Evolutionary conservation across 2,329 filamentous ascomycete genomes (phyloP).

Genomic region (Exophiala oligosperma): DNA sequence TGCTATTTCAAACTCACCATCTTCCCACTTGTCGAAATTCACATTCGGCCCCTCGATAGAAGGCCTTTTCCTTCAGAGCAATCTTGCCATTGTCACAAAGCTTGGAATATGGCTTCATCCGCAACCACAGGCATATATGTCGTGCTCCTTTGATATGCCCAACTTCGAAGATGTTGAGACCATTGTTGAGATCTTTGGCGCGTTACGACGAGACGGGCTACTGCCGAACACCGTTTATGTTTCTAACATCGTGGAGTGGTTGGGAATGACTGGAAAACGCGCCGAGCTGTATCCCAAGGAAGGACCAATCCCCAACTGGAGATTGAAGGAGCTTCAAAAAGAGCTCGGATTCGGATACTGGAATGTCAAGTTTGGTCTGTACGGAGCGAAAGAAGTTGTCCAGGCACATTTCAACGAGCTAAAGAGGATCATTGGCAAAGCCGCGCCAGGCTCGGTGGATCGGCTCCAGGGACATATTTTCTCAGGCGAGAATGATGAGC

Average conservation of each 20-base stretch:
- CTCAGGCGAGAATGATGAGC: constrained; percentile 15
- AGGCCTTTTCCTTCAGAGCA: constrained; percentile 29
- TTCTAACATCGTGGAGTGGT: constrained; percentile 23
- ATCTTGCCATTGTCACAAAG: constrained; percentile 30
- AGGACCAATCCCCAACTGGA: constrained; percentile 18
- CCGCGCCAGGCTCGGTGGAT: constrained; percentile 9
- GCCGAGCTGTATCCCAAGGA: constrained; percentile 18
- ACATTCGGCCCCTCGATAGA: constrained; percentile 25
- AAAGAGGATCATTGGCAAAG: constrained; percentile 16
- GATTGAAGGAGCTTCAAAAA: constrained; percentile 18
- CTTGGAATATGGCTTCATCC: constrained; percentile 29
- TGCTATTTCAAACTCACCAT: constrained; percentile 25
- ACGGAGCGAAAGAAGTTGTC: constrained; percentile 17
- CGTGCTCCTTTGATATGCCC: constrained; percentile 37
- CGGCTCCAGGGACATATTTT: constrained; percentile 21
- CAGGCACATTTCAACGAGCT: constrained; percentile 23
- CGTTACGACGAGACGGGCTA: constrained; percentile 17
- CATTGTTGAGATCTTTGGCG: constrained; percentile 20
- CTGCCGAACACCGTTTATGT: constrained; percentile 23
- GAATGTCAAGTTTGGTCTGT: constrained; percentile 23
- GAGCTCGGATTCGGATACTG: constrained; percentile 19
- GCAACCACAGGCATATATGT: constrained; percentile 32
- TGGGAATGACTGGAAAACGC: constrained; percentile 20
- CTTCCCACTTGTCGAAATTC: constrained; percentile 23
- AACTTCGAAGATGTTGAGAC: constrained; percentile 21